Percentiles rank a stretch among this genome's conserved stretches.
These are phyloP conservation scores for Forsythia viridissima DNA, from an alignment of 257 asterid genomes.

Conservation along the genomic window DNA sequence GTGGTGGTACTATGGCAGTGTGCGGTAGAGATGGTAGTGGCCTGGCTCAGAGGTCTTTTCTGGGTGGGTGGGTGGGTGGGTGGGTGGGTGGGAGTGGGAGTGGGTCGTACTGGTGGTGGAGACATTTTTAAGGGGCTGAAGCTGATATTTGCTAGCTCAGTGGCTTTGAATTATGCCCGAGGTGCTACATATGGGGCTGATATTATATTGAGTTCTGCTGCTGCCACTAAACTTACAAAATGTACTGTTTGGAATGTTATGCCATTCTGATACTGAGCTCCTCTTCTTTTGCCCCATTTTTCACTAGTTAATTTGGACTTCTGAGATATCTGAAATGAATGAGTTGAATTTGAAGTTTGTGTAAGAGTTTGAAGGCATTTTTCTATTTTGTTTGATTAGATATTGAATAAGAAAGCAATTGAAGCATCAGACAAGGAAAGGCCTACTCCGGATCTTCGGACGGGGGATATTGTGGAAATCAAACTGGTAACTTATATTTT, in stretches of 20 bases:
- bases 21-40: not conserved
- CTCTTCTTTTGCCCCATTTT: not conserved
- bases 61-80: not conserved
- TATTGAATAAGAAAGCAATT: constrained; percentile 72
- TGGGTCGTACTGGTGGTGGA: not conserved
- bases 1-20: not conserved
- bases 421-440: constrained; percentile 73
- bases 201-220: not conserved
- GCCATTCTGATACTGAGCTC: not conserved
- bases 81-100: too few species aligned
- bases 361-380: constrained; percentile 18
- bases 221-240: not conserved
- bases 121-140: not conserved
- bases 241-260: not conserved
- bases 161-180: not conserved
- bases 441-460: constrained; percentile 79
- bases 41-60: not conserved
- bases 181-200: not conserved
- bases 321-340: constrained; percentile 2
- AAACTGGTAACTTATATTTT: constrained; percentile 54
- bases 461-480: constrained; percentile 86
- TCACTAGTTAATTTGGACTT: not conserved
- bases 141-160: not conserved
- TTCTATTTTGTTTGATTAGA: constrained; percentile 44
- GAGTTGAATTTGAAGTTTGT: constrained; percentile 9